A percentile compares a stretch with the other conserved stretches of the same genome.
These are phyloP conservation scores for Linum trigynum DNA, from an alignment of 345 rosid species.

Conservation along the genomic window DNA sequence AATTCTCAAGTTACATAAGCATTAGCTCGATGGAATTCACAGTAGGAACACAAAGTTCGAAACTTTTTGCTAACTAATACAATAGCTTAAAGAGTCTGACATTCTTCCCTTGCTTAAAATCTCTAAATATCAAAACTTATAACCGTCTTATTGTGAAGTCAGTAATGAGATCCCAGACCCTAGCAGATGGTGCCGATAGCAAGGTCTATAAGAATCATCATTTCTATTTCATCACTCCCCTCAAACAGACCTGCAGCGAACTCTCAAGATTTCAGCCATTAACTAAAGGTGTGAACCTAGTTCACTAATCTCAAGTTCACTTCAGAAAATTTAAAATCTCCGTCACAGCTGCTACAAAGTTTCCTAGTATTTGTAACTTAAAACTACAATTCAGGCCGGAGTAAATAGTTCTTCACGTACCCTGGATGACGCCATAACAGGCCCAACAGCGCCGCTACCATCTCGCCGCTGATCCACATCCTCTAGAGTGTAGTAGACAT, in stretches of 20 bases:
- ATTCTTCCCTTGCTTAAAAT: neutral
- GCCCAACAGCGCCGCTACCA: slow-evolving; percentile 23
- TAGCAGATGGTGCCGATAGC: neutral
- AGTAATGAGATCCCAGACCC: neutral
- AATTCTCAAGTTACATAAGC: neutral
- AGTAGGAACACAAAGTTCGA: neutral
- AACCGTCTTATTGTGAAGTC: neutral
- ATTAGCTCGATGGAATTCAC: neutral
- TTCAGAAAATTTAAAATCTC: too few relatives aligned
- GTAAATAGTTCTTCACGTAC: slow-evolving; percentile 18
- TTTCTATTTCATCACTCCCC: neutral
- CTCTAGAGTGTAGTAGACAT: slow-evolving; percentile 68
- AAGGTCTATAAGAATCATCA: neutral
- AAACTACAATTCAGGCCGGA: neutral
- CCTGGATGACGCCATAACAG: slow-evolving; percentile 36
- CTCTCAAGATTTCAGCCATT: neutral
- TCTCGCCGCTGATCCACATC: slow-evolving; percentile 48
- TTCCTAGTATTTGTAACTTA: neutral
- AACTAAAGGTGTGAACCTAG: too few relatives aligned
- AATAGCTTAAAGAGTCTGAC: neutral
- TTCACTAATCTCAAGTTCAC: neutral
- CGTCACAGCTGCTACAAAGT: neutral
- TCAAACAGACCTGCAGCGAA: neutral
- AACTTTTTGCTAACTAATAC: neutral
- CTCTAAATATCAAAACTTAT: neutral